phyloP scores from a whole-genome alignment of 345 rosid genomes.

The Firmiana major region DNA sequence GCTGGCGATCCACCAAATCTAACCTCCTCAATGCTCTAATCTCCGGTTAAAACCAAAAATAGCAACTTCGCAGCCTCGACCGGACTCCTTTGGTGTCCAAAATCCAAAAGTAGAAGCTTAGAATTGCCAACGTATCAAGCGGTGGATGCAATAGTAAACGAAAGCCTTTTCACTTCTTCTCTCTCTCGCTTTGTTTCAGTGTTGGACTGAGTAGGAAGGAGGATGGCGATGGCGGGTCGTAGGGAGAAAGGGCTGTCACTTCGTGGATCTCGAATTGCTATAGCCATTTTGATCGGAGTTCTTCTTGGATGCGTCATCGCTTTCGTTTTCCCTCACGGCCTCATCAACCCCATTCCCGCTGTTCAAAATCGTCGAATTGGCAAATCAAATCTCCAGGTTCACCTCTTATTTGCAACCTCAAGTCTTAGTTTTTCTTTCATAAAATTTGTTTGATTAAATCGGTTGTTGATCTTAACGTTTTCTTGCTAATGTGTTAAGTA shows the following conservation, averaged over 20 bases:
- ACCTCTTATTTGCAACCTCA: background rate
- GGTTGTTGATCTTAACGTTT: background rate
- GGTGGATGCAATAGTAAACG: background rate
- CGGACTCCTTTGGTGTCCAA: background rate
- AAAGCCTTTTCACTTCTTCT: background rate
- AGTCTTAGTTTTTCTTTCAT: background rate
- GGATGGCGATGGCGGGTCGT: slow-evolving; percentile 56
- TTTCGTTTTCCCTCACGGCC: slow-evolving; percentile 62
- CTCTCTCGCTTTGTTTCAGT: slow-evolving; percentile 5
- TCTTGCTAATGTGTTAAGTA: background rate
- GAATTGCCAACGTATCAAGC: background rate
- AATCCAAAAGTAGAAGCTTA: background rate
- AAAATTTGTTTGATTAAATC: background rate
- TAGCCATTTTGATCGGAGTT: slow-evolving; percentile 67
- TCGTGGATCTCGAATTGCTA: slow-evolving; percentile 71
- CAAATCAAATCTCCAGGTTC: slow-evolving; percentile 47
- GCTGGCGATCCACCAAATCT: slow-evolving; percentile 7
- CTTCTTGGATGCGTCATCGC: slow-evolving; percentile 68
- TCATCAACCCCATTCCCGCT: slow-evolving; percentile 38
- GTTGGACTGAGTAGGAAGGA: background rate
- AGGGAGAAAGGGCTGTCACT: slow-evolving; percentile 59
- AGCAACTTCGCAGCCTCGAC: slow-evolving; percentile 1
- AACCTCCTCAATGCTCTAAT: background rate
- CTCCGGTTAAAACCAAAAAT: background rate
- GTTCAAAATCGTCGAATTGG: slow-evolving; percentile 29